Percentiles rank a stretch among this genome's conserved stretches.
Conservation (phyloP, 305 asterid genomes). For the Fraxinus xanthoxyloides region DNA sequence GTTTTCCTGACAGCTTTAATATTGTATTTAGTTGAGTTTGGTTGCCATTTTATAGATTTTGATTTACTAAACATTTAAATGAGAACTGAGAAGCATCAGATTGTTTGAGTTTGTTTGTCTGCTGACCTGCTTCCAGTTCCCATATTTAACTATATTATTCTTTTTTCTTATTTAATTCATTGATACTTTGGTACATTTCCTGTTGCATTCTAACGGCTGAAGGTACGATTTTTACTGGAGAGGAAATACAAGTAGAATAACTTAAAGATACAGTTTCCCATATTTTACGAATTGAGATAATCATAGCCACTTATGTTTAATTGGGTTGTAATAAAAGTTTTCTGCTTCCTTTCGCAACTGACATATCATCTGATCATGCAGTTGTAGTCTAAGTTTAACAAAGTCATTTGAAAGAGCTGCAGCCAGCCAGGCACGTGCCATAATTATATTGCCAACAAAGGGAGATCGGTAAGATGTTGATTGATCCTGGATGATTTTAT, state of each 20-base stretch:
- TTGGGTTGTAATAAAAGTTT: conserved; percentile 1
- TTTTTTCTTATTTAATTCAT: neutral
- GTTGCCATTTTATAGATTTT: neutral
- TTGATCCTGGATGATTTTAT: conserved; percentile 13
- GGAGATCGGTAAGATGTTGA: conserved; percentile 61
- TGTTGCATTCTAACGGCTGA: conserved; percentile 2
- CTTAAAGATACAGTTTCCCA: neutral
- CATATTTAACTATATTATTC: neutral
- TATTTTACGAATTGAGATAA: neutral
- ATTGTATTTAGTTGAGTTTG: neutral
- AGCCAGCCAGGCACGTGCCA: conserved; percentile 91
- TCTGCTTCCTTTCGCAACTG: conserved; percentile 20
- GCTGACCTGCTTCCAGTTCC: neutral
- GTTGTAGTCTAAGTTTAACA: conserved; percentile 92
- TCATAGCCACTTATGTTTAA: conserved; percentile 2
- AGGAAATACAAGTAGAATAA: neutral
- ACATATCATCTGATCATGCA: conserved; percentile 37
- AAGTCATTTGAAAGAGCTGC: conserved; percentile 97
- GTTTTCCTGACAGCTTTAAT: neutral
- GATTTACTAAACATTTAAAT: neutral
- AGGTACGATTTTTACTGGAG: neutral
- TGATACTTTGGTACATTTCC: neutral
- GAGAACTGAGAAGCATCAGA: neutral
- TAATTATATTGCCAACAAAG: conserved; percentile 84
- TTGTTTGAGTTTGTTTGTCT: neutral